Evolutionary conservation across 306 rosid genomes (phyloP), one percentile per base, ranked within the genome.

Genomic region (Glycine tomentella): DNA sequence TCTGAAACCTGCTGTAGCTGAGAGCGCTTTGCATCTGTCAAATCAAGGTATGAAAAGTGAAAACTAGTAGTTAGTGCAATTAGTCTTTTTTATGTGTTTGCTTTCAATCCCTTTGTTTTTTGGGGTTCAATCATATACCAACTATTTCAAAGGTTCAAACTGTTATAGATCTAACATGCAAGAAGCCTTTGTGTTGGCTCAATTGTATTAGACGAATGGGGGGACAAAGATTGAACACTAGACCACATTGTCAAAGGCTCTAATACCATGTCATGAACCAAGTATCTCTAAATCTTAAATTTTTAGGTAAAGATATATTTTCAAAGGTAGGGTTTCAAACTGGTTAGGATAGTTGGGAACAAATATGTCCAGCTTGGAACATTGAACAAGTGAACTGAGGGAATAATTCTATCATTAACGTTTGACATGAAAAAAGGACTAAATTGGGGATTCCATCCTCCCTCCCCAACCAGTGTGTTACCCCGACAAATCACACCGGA

Each of bases 1-100:
- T 74, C 59, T 61, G 44, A 72, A 65, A 71, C 75, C 91, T 45
- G 79, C 79, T 16, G 61, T 82, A 46, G 87, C 83, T 71, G 86
- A 85, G 87, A 79, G 75, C 63, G 68, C 84, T 51, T 15, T 58
- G 62, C 17, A 74, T 77, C 81, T 82, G 56, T 74, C 90, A 70
- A 87, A 80, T 89, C 92, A 79, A 88, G 97, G 98, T 95, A 91
- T 68, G 48, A 34, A 61, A 4, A 38, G 38, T 40, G 44, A 4
- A 78, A 20, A 20, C 33, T 33, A 75, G 52, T 36, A 4, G 46
- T 79, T 20, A 5, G 8, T 63, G 50, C 53, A 80, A 74, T 79
- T 69, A 45, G 34, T 34, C 44, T 40, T 69, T 48, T 69, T 59
- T 15, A 48, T 8, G 69, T 46, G 14, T 66, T 72, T 38, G 74